phyloP scores from a whole-genome alignment of 805 yeast genomes.

The Tetrapisispora arboricola region DNA sequence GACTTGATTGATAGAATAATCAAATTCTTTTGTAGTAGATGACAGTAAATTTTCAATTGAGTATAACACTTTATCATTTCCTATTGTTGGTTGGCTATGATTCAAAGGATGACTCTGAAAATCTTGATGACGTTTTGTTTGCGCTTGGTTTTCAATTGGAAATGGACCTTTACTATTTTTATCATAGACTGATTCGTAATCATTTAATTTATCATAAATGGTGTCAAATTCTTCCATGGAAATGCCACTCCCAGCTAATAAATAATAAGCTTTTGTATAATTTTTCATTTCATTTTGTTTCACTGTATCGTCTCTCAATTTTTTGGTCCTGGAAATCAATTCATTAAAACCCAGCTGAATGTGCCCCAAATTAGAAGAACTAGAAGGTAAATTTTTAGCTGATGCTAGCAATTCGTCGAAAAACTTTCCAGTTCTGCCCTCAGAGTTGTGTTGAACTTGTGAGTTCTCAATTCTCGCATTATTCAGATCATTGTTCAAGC shows the following conservation, averaged over 20 bases:
- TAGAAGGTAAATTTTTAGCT: constrained; percentile 61
- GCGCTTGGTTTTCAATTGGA: neutral
- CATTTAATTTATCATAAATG: constrained; percentile 35
- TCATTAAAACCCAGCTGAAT: constrained; percentile 73
- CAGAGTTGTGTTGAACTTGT: neutral
- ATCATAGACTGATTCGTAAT: neutral
- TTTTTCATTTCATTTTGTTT: constrained; percentile 15
- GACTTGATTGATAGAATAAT: constrained; percentile 59
- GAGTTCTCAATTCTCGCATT: neutral
- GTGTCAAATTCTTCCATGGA: constrained; percentile 73
- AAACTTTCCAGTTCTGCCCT: too few species aligned
- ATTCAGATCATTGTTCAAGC: neutral
- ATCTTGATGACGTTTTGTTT: constrained; percentile 36
- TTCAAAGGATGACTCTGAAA: constrained; percentile 46
- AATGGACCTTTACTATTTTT: neutral
- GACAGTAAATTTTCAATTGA: constrained; percentile 75
- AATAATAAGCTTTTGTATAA: constrained; percentile 71
- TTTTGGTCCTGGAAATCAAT: constrained; percentile 56
- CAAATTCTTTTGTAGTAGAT: constrained; percentile 75
- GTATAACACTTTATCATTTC: constrained; percentile 39
- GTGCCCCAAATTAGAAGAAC: constrained; percentile 60
- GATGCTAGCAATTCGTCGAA: constrained; percentile 57
- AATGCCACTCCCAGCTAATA: constrained; percentile 82
- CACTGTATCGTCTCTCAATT: constrained; percentile 38
- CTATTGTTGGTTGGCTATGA: neutral